These are phyloP conservation scores for Fraxinus quadrangulata DNA, from an alignment of 257 asterid species.

Conservation along the genomic window DNA sequence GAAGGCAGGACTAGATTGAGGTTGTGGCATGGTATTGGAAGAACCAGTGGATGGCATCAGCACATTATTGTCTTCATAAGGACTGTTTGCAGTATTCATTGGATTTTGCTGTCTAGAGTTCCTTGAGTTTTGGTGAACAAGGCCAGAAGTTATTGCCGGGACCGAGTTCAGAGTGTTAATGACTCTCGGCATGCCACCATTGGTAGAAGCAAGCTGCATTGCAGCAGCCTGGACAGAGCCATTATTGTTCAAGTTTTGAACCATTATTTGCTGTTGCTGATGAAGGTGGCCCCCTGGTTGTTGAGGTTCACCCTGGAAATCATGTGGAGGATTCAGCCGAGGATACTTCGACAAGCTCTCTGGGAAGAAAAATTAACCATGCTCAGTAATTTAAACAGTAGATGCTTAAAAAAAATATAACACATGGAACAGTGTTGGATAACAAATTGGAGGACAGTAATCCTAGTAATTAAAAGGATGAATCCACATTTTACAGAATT, in stretches of 20 bases:
- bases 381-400: neutral
- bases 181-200: slow-evolving; percentile 56
- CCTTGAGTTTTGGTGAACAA: slow-evolving; percentile 79
- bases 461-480: neutral
- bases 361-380: slow-evolving; percentile 35
- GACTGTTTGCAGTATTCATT: slow-evolving; percentile 40
- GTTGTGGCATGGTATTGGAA: slow-evolving; percentile 54
- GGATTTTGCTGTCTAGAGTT: slow-evolving; percentile 68
- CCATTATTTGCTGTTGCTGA: slow-evolving; percentile 52
- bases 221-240: slow-evolving; percentile 45
- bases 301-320: slow-evolving; percentile 63
- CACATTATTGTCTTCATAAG: slow-evolving; percentile 53
- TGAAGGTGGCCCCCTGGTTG: slow-evolving; percentile 60
- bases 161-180: slow-evolving; percentile 47
- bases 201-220: slow-evolving; percentile 51
- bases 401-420: neutral
- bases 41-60: slow-evolving; percentile 74
- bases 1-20: slow-evolving; percentile 48
- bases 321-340: slow-evolving; percentile 61
- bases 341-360: slow-evolving; percentile 96
- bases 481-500: neutral
- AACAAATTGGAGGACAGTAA: neutral
- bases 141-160: slow-evolving; percentile 53
- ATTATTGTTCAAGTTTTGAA: slow-evolving; percentile 61
- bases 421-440: neutral